Evolutionary conservation across 371 early-diverging fungal species (phyloP).

Genomic region (Actinomucor elegans): DNA sequence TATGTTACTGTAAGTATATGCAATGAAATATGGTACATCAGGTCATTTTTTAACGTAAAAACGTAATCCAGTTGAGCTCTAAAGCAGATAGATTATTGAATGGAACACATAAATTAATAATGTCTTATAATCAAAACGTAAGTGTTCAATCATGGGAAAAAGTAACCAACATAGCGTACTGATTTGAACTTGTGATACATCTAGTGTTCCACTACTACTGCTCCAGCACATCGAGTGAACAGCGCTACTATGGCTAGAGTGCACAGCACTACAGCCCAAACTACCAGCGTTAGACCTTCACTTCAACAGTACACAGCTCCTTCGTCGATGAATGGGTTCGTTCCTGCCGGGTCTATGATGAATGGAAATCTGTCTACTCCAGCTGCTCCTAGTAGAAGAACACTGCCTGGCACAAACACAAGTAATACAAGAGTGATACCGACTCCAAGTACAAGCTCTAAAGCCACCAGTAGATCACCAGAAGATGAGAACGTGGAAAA

Average conservation of each 20-base stretch:
- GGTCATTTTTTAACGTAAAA: not conserved
- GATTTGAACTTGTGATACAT: not conserved
- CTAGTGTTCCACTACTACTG: not conserved
- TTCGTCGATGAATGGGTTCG: not conserved
- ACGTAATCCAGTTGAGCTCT: not conserved
- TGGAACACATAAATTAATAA: not conserved
- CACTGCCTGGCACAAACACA: not conserved
- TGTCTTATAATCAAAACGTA: not conserved
- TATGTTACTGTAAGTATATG: conserved; percentile 18
- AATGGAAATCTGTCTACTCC: not conserved
- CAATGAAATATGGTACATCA: not conserved
- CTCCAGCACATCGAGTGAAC: not conserved
- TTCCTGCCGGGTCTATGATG: not conserved
- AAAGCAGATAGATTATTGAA: conserved; percentile 1
- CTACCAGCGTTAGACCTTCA: not conserved
- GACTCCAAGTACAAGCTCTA: not conserved
- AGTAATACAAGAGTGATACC: not conserved
- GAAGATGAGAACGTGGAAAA: not conserved
- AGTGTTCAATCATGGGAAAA: not conserved
- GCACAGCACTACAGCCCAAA: not conserved
- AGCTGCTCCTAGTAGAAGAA: not conserved
- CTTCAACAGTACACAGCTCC: no score
- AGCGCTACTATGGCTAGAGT: not conserved
- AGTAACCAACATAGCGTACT: not conserved
- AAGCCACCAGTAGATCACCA: not conserved